Evolutionary conservation across 768 basidiomycete genomes (phyloP).

Genomic region (Neoboletus brunneissimus): DNA sequence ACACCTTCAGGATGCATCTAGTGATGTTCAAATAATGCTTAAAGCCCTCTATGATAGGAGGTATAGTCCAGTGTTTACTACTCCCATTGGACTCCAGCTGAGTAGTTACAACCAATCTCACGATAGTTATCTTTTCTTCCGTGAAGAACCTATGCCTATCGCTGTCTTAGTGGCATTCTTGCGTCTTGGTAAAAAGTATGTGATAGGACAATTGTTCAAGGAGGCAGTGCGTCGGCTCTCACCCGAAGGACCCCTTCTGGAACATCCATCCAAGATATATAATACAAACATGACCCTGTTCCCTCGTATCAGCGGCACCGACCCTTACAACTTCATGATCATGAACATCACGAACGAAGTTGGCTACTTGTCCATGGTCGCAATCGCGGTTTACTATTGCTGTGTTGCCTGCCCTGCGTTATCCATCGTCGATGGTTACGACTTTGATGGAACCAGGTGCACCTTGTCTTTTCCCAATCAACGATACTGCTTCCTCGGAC

Average conservation of each 20-base stretch:
- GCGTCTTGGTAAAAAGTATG: no score
- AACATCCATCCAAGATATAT: background rate
- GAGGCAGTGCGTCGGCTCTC: slow-evolving; percentile 1
- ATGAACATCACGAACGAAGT: slow-evolving; percentile 16
- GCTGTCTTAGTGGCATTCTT: no score
- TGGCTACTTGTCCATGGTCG: background rate
- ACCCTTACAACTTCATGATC: slow-evolving; percentile 12
- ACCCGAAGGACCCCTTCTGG: background rate
- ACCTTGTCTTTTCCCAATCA: no score
- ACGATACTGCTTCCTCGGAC: slow-evolving; percentile 1
- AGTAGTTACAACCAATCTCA: background rate
- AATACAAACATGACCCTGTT: no score
- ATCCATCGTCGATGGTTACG: slow-evolving; percentile 11
- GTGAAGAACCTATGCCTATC: slow-evolving; percentile 7
- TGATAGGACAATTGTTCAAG: slow-evolving; percentile 7
- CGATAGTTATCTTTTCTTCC: slow-evolving; percentile 7
- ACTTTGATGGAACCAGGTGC: background rate
- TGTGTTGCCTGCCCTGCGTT: slow-evolving; percentile 6
- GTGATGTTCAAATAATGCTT: background rate
- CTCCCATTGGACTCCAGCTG: no score
- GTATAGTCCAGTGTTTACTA: background rate
- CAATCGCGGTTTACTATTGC: background rate
- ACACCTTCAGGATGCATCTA: background rate
- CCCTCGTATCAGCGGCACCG: slow-evolving; percentile 3
- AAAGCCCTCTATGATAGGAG: slow-evolving; percentile 20